phyloP scores from a whole-genome alignment of 805 yeast genomes.

The Scheffersomyces amazonensis region DNA sequence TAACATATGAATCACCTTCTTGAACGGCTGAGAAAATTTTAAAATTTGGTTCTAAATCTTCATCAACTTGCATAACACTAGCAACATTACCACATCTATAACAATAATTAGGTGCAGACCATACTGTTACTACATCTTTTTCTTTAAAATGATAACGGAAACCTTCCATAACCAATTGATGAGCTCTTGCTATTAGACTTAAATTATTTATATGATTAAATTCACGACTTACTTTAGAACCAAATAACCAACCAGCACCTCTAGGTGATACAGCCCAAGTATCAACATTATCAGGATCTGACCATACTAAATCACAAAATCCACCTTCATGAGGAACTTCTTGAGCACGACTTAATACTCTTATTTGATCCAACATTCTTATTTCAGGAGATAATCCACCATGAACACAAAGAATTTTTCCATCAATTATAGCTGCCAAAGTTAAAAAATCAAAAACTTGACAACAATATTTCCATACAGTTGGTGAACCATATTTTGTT shows the following conservation, averaged over 20 bases:
- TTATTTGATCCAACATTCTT: constrained; percentile 93
- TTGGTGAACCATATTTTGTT: constrained; percentile 88
- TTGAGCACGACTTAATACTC: constrained; percentile 93
- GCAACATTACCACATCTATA: constrained; percentile 98
- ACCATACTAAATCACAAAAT: constrained; percentile 95
- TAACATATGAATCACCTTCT: constrained; percentile 57
- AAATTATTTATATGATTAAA: constrained; percentile 93
- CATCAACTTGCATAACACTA: constrained; percentile 94
- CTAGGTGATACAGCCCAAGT: constrained; percentile 98
- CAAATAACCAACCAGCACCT: constrained; percentile 99
- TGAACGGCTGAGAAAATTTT: constrained; percentile 95
- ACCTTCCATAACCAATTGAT: constrained; percentile 98
- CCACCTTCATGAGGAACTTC: constrained; percentile 99
- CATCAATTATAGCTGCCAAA: constrained; percentile 93
- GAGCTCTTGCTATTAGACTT: constrained; percentile 89
- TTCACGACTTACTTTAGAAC: constrained; percentile 89
- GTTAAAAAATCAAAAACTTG: constrained; percentile 94
- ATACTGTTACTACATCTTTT: constrained; percentile 94
- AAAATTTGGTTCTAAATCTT: constrained; percentile 81
- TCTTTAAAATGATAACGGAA: constrained; percentile 95
- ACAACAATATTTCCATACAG: constrained; percentile 95
- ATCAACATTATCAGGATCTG: constrained; percentile 96
- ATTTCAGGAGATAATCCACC: constrained; percentile 98
- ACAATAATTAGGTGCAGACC: constrained; percentile 98
- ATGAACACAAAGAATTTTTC: constrained; percentile 90